phyloP scores from a whole-genome alignment of 2,329 filamentous ascomycete genomes.

The Monosporascus sp. region DNA sequence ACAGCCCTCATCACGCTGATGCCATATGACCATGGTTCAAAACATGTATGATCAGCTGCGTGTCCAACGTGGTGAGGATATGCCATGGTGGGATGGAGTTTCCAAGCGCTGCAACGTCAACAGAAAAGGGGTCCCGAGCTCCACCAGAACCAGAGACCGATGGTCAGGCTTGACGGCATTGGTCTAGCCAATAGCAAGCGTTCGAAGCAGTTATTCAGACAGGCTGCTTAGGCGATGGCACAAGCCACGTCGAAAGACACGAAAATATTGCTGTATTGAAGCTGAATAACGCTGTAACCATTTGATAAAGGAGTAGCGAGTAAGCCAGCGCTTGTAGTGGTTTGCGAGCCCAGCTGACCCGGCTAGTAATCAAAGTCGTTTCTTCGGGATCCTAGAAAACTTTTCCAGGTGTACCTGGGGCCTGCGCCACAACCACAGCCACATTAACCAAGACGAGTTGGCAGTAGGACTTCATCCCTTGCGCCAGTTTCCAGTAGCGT shows the following conservation, averaged over 20 bases:
- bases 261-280: not conserved
- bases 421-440: too few relatives aligned
- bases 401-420: too few relatives aligned
- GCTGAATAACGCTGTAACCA: too few relatives aligned
- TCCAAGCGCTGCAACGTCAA: not conserved
- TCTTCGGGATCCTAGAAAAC: too few relatives aligned
- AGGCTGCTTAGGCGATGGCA: not conserved
- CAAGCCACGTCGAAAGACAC: not conserved
- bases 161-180: not conserved
- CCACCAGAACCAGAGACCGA: not conserved
- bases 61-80: conserved; percentile 8
- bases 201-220: not conserved
- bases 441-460: too few relatives aligned
- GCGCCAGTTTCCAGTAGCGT: too few relatives aligned
- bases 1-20: conserved; percentile 31
- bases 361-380: too few relatives aligned
- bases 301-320: too few relatives aligned
- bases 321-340: too few relatives aligned
- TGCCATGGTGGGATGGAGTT: conserved; percentile 1
- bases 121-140: not conserved
- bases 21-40: conserved; percentile 28
- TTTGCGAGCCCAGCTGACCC: too few relatives aligned
- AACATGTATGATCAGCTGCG: conserved; percentile 9
- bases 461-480: too few relatives aligned
- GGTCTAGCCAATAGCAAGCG: not conserved